These are phyloP conservation scores for Calonectria crousiana DNA, from an alignment of 2,329 filamentous ascomycete genomes.

Conservation along the genomic window DNA sequence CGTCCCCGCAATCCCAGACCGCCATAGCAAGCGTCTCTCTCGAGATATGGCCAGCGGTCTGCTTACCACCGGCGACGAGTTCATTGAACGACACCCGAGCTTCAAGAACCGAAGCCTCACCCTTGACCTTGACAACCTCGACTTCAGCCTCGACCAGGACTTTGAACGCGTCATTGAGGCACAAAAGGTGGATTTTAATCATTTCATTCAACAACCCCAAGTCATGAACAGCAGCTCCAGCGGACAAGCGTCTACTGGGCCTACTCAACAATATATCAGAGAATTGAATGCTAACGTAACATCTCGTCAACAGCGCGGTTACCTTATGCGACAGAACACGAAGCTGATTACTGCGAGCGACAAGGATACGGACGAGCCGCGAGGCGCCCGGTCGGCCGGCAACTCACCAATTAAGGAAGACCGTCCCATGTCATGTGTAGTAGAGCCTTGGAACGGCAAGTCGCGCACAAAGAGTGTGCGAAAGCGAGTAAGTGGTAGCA, in stretches of 20 bases:
- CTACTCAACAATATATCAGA: conserved; percentile 23
- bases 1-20: conserved; percentile 72
- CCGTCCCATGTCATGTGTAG: conserved; percentile 92
- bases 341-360: conserved; percentile 96
- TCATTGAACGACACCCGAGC: conserved; percentile 74
- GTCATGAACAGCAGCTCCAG: conserved; percentile 40
- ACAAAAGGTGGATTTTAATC: conserved; percentile 82
- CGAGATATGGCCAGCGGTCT: conserved; percentile 58
- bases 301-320: conserved; percentile 85
- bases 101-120: conserved; percentile 87
- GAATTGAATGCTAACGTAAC: conserved; percentile 72
- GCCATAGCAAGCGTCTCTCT: conserved; percentile 68
- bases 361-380: conserved; percentile 70
- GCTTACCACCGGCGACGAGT: conserved; percentile 53
- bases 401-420: conserved; percentile 80
- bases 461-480: conserved; percentile 73
- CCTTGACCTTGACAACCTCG: conserved; percentile 84
- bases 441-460: conserved; percentile 95
- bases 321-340: conserved; percentile 98
- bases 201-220: conserved; percentile 38
- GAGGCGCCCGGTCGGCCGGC: conserved; percentile 70
- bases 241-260: conserved; percentile 61
- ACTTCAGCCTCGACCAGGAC: conserved; percentile 89
- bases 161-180: conserved; percentile 95
- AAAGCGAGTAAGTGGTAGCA: conserved; percentile 59